Base-by-base conservation (phyloP, 2,329 filamentous ascomycete species). In the Colletotrichum orbiculare region DNA sequence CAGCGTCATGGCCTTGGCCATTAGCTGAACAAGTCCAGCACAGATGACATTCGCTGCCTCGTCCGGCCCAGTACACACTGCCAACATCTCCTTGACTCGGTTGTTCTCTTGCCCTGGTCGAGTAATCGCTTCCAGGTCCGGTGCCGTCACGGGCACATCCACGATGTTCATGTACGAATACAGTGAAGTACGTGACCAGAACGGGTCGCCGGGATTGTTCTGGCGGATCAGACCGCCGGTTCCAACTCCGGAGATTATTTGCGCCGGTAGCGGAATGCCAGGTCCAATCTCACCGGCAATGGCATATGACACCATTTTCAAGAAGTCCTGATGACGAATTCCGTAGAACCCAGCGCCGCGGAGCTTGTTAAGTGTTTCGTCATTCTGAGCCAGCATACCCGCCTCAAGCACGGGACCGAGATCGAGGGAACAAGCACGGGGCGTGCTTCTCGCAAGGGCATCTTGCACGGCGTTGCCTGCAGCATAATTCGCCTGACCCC, bases 401-500 rank as follows among this genome's bases (percentile, higher is more conserved):
- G 83, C 83, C 5, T 81, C 83, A 10, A 86, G 77, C 10, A 87
- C 78, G 0, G 85, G 82, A 0, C 84, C 83, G 1, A 86, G 75
- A 68, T 85, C 83, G 42, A 86, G 75, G 6, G 83, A 83, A 2
- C 81, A 77, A 6, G 81, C 80, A 2, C 60, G 57, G 2, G 35
- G 73, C 73, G 0, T 71, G 56, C 76, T 73, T 6, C 71, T 72
- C 0, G 83, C 82, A 17, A 86, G 75, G 0, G 82, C 79, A 55
- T 86, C 83, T 54, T 83, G 77, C 68, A 83, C 85, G 52, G 75
- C 76, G 69, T 86, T 86, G 6, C 83, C 85, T 0, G 85, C 84
- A 2, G 84, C 82, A 66, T 89, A 89, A 72, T 87, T 87, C 12
- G 84, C 81, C 65, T 89, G 87, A 0, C 85, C 84, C 6, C 83